Evolutionary conservation across 257 asterid genomes (phyloP), one percentile per base, ranked within the genome.

Genomic region (Gardenia jasminoides): DNA sequence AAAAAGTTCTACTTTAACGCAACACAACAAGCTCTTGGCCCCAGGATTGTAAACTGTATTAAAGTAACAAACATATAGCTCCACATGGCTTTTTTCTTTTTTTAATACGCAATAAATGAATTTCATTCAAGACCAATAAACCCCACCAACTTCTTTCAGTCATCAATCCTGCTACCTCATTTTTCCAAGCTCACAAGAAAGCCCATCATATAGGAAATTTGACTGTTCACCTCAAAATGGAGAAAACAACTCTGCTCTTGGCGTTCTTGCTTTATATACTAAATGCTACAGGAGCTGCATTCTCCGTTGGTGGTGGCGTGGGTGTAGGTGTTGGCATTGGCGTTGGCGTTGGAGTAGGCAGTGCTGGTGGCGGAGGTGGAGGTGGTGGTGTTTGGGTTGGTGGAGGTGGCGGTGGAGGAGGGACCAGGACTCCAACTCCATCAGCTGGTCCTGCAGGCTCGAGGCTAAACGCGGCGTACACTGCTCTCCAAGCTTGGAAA

Each of bases 401-500:
- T 59, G 70, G 83, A 70, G 31, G 75, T 52, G 86, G 84, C 9
- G 80, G 75, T 43, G 83, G 80, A 26, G 89, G 88, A 26, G 89
- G 88, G 58, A 66, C 28, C 31, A 80, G 73, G 81, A 44, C 79
- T 3, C 92, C 91, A 10, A 19, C 56, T 20, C 61, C 91, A 3
- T 67, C 87, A 3, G 72, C 79, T 43, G 80, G 67, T 7, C 67
- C 86, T 44, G 44, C 79, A 2, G 69, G 6, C 46, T 80, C 94
- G 2, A 78, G 68, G 33, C 85, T 76, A 46, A 65, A 62, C 78
- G 80, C 71, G 8, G 94, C 90, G 0, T 93, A 91, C 85, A 74
- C 83, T 65, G 97, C 92, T 74, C 94, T 94, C 9, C 98, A 93
- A 82, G 80, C 97, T n/a, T 94, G 98, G 98, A 94, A 94, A 85